These are phyloP conservation scores for Euryodendron excelsum DNA, from an alignment of 148 eudicot species.

Conservation along the genomic window DNA sequence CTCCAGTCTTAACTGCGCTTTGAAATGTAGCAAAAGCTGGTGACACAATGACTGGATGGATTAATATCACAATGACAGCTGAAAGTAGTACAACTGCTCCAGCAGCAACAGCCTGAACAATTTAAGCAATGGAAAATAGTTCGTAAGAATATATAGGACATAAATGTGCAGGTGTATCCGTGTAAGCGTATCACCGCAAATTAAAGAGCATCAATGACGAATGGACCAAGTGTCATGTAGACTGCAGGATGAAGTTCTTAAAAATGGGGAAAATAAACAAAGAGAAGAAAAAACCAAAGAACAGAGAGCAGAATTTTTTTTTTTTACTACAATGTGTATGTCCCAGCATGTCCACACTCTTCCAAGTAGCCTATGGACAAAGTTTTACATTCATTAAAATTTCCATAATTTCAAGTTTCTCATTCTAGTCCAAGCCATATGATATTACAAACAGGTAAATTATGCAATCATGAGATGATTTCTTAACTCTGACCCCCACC, in stretches of 20 bases:
- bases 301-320: background rate
- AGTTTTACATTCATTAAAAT: background rate
- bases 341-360: background rate
- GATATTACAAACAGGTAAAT: background rate
- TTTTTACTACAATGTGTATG: background rate
- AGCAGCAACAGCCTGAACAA: constrained; percentile 54
- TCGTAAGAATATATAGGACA: background rate
- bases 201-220: background rate
- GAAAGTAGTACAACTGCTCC: constrained; percentile 56
- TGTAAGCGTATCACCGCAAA: background rate
- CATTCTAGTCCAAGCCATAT: background rate
- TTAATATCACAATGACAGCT: constrained; percentile 37
- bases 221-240: background rate
- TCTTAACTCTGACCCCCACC: background rate
- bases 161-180: background rate
- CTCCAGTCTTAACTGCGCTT: constrained; percentile 40
- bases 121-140: background rate
- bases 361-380: background rate
- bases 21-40: constrained; percentile 88
- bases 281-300: background rate
- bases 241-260: background rate
- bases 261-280: background rate
- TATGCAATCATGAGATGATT: background rate
- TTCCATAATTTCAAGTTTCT: background rate
- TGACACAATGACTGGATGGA: constrained; percentile 53